Percentiles rank a stretch among this genome's conserved stretches.
These are phyloP conservation scores for Plenodomus lindquistii DNA, from an alignment of 2,329 filamentous ascomycete species.

Conservation along the genomic window DNA sequence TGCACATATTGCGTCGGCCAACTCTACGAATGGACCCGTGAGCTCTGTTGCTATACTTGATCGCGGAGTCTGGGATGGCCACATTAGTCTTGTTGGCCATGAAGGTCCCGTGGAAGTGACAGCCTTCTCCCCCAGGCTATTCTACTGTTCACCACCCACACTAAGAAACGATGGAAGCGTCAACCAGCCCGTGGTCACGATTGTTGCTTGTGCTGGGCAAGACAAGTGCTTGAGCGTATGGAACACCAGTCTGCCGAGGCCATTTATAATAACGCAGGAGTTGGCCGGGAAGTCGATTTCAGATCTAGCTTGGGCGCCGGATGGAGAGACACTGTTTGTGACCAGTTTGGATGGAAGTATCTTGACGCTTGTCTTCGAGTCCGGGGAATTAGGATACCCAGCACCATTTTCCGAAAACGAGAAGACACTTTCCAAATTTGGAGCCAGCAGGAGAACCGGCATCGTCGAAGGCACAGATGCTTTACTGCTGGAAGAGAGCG, in stretches of 20 bases:
- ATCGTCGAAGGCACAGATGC: constrained; percentile 93
- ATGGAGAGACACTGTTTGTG: constrained; percentile 83
- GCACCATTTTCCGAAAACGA: constrained; percentile 87
- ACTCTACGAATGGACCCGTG: constrained; percentile 95
- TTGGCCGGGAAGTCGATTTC: constrained; percentile 89
- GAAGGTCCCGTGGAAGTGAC: constrained; percentile 97
- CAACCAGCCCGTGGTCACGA: constrained; percentile 69
- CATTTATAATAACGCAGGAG: constrained; percentile 88
- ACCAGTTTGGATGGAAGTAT: constrained; percentile 90
- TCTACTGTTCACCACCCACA: constrained; percentile 69
- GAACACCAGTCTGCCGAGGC: constrained; percentile 94
- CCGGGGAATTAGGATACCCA: constrained; percentile 87
- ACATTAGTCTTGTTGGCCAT: constrained; percentile 96
- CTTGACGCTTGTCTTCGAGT: constrained; percentile 77
- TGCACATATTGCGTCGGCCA: constrained; percentile 94
- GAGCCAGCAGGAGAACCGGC: constrained; percentile 83
- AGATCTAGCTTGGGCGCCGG: constrained; percentile 90
- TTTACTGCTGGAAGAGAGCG: constrained; percentile 83
- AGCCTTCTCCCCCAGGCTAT: constrained; percentile 91
- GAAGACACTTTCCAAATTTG: constrained; percentile 89
- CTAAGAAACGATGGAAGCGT: constrained; percentile 54
- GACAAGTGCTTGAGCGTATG: constrained; percentile 96
- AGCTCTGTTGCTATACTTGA: constrained; percentile 97
- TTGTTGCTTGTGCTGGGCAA: constrained; percentile 94
- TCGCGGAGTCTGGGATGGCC: constrained; percentile 87